These are phyloP conservation scores for Vanrija sp. DNA, from an alignment of 1,284 basidiomycete genomes.

Conservation along the genomic window DNA sequence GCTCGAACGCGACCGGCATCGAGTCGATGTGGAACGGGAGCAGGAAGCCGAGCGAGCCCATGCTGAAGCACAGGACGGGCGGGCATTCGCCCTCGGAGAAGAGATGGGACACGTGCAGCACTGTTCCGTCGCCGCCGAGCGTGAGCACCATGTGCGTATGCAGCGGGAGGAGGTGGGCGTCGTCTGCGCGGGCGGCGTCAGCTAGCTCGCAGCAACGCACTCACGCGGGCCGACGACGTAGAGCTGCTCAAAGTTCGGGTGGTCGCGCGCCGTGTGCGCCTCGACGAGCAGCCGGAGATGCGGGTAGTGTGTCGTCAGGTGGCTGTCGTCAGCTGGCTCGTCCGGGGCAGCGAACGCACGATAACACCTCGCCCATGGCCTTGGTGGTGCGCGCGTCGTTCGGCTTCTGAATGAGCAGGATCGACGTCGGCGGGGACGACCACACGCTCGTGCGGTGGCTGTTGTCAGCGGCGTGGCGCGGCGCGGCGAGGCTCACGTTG, in stretches of 20 bases:
- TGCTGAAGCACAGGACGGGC: slow-evolving; percentile 90
- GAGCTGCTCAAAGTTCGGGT: slow-evolving; percentile 32
- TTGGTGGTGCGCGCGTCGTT: slow-evolving; percentile 48
- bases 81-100: slow-evolving; percentile 84
- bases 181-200: slow-evolving; percentile 11
- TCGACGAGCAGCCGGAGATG: slow-evolving; percentile 38
- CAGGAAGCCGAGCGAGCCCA: slow-evolving; percentile 92
- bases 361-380: slow-evolving; percentile 49
- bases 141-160: slow-evolving; percentile 80
- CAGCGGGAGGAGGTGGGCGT: slow-evolving; percentile 22
- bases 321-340: slow-evolving; percentile 16
- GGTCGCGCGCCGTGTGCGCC: slow-evolving; percentile 38
- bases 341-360: slow-evolving; percentile 36
- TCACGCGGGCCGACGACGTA: slow-evolving; percentile 26
- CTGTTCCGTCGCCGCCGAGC: slow-evolving; percentile 91
- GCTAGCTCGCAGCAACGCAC: neutral
- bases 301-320: slow-evolving; percentile 27
- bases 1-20: slow-evolving; percentile 68
- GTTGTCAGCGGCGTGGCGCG: neutral
- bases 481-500: neutral
- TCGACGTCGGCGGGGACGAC: slow-evolving; percentile 38
- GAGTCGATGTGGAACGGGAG: slow-evolving; percentile 68
- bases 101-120: slow-evolving; percentile 87
- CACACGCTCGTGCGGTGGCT: slow-evolving; percentile 36
- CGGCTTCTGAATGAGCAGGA: slow-evolving; percentile 54